Base-by-base conservation (phyloP, 495 filamentous ascomycete genomes). In the Penicillium verhagenii region DNA sequence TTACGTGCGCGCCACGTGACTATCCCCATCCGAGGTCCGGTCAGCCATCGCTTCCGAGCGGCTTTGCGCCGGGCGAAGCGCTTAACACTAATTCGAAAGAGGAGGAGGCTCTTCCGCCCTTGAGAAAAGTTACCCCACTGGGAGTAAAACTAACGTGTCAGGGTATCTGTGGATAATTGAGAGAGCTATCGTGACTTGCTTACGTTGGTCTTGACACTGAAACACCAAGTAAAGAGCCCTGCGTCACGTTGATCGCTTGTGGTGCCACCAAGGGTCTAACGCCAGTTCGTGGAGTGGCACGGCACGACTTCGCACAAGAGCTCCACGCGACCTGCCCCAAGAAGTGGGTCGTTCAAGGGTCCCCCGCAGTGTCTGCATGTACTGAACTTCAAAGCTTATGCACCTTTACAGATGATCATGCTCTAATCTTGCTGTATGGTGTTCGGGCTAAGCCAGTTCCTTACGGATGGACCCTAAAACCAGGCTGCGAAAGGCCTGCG, bases 401-500 rank as follows among this genome's bases (percentile, higher is more conserved):
- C 49, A 14, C 20, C 48, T 50, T 26, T 46, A 18, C 14, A 26
- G 21, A 59, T 50, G 53, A 59, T 28, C 35, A 63, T 63, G 59
- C 29, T 28, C 46, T 65, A 65, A 24, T 53, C 24, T 39, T 38
- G 31, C 64, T 66, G 57, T 38, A 62, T 67, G 71, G 63, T 60
- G 60, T 58, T 56, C 25, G 23, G 42, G 44, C 45, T 18, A 24
- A 52, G 29, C 52, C 45, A 57, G 43, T 60, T 52, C 45, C 42
- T 52, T 48, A 58, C 59, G 46, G 48, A 78, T 78, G 75, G 73
- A 76, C 63, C 57, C 59, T 47, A 72, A 72, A 68, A 72, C 69
- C 33, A 70, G 90, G 50, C 73, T 92, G 50, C 84, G 86, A 40
- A 89, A 90, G 65, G 90, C 90, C 19, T 94, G 90, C 68, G 90